Base-by-base conservation (phyloP, 768 basidiomycete species). In the Dioszegia hungarica region DNA sequence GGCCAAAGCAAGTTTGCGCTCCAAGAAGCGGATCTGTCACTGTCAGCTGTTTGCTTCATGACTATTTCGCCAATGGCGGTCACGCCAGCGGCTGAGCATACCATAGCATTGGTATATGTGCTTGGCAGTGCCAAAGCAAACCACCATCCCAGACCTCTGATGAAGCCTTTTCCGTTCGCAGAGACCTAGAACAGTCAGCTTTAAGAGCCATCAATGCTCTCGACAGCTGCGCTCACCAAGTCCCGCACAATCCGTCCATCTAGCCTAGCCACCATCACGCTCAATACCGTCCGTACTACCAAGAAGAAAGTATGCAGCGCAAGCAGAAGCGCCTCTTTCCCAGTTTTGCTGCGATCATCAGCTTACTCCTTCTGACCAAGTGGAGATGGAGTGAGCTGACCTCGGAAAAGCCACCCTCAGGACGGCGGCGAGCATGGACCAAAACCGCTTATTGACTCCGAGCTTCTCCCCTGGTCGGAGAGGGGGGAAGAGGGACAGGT, bases 71-170 rank as follows among this genome's bases (percentile, higher is more conserved):
- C 22, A 5, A 10, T 9, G 24, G 29, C 52, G 52, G 50, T 25
- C 29, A 50, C 43, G 19, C 39, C 8, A 25, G 2, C 37, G 54
- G 14, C 20, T 14, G 58, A 79, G 48, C 72, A 46, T 29, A 89
- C 90, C 89, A 97, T 91, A 1, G 89, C 86, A 71, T 98, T 98
- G 0, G 94, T 98, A 72, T 91, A 92, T 20, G 90, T 91, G 70
- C 89, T 90, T 0, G 94, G 94, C 24, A 98, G 81, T 1, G 92
- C 90, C 10, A 98, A 80, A 10, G 84, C 78, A 69, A 93, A 95
- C 94, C 94, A 98, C 53, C 89, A 79, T 0, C 79, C 86, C 0
- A 98, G 77, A 0, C 92, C 93, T 51, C 79, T 82, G 17, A 90
- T 63, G 72, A 97, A 97, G 0, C 90, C 91, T 48, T 81, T 81